Percentiles rank a stretch among this genome's conserved stretches.
Conservation (phyloP, 176 grass and related monocot species). For the Dactylis glomerata region DNA sequence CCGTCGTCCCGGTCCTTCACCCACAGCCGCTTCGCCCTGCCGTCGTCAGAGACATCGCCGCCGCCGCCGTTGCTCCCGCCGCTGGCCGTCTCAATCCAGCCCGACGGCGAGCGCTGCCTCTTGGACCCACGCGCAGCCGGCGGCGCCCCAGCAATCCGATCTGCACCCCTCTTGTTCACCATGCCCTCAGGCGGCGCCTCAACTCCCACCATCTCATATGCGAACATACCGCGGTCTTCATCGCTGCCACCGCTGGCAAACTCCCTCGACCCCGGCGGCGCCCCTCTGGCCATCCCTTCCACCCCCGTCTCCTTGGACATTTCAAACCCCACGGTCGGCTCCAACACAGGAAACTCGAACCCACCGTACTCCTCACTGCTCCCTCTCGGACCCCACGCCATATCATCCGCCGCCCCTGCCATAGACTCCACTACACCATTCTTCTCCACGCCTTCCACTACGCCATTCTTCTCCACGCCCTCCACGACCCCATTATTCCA, state of each 20-base stretch:
- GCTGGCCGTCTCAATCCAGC: not conserved
- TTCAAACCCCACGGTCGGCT: not conserved
- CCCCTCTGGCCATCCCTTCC: not conserved
- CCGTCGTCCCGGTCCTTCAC: constrained; percentile 53
- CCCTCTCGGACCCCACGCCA: too few species aligned
- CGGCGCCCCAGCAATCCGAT: not conserved
- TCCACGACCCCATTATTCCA: not conserved
- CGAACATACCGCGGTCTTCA: not conserved
- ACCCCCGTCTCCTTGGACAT: not conserved
- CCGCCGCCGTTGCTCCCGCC: not conserved
- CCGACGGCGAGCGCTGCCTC: not conserved
- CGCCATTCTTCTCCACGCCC: too few species aligned
- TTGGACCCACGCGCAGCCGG: not conserved
- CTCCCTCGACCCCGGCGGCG: constrained; percentile 15
- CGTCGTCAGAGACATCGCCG: not conserved
- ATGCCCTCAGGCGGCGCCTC: not conserved
- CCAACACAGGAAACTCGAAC: not conserved
- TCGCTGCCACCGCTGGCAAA: constrained; percentile 25
- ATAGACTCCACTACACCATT: too few species aligned
- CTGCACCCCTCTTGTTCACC: not conserved
- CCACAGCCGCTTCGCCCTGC: constrained; percentile 51
- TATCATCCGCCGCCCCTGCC: too few species aligned
- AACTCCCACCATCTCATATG: not conserved
- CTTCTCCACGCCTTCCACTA: too few species aligned
- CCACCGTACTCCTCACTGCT: not conserved